Conservation (phyloP, 2,329 filamentous ascomycete species). For the Botrytis medusae region DNA sequence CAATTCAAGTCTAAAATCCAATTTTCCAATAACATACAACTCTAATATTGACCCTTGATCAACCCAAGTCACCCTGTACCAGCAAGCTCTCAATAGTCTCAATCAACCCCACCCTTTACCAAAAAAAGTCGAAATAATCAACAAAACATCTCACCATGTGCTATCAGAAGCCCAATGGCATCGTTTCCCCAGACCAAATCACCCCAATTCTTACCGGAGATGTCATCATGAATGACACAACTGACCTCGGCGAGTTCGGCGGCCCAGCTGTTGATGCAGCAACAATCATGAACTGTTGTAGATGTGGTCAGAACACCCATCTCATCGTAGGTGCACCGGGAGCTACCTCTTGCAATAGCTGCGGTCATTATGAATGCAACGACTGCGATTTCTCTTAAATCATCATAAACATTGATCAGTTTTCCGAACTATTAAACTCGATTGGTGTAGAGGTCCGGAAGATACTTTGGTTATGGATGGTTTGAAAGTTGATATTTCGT, state of each 20-base stretch:
- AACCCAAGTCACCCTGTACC: neutral
- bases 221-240: neutral
- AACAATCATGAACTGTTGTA: conserved; percentile 15
- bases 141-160: neutral
- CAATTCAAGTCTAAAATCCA: neutral
- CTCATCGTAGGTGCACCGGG: neutral
- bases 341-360: neutral
- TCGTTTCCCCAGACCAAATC: neutral
- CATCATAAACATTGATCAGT: neutral
- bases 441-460: neutral
- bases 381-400: conserved; percentile 16
- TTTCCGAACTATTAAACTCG: too few relatives aligned
- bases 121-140: neutral
- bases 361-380: conserved; percentile 22
- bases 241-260: neutral
- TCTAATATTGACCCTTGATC: neutral
- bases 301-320: neutral
- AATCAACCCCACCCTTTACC: neutral
- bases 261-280: neutral
- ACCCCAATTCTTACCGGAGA: neutral
- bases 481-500: neutral
- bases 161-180: neutral
- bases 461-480: neutral
- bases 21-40: neutral
- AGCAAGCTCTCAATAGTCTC: neutral